A percentile compares a stretch with the other conserved stretches of the same genome.
These are phyloP conservation scores for Diplodia mutila DNA, from an alignment of 2,329 filamentous ascomycete genomes.

Conservation along the genomic window DNA sequence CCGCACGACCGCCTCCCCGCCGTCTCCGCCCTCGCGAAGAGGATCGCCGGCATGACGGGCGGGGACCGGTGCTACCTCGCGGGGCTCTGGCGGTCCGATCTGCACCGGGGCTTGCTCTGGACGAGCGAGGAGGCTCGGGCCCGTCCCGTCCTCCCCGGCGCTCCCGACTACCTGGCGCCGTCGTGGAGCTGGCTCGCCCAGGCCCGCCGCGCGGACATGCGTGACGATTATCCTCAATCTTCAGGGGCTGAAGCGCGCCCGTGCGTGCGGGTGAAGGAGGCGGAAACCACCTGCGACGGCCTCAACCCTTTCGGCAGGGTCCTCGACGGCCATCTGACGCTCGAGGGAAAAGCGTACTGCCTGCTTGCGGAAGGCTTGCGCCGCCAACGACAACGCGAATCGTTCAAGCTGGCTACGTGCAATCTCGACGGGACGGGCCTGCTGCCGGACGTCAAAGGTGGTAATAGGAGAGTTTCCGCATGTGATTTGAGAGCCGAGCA, in stretches of 20 bases:
- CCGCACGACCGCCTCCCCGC: background rate
- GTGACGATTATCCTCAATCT: background rate
- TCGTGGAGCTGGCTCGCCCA: slow-evolving; percentile 14
- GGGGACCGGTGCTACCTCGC: background rate
- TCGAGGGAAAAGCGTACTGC: background rate
- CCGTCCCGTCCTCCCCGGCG: background rate
- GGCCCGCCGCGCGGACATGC: background rate
- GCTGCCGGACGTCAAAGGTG: no score
- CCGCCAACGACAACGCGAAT: background rate
- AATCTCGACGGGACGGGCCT: background rate
- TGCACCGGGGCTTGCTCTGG: background rate
- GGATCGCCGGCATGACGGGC: background rate
- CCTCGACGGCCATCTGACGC: background rate
- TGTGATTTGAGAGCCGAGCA: background rate
- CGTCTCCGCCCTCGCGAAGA: background rate
- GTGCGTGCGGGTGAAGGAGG: background rate
- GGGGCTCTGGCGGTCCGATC: background rate
- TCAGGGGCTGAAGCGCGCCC: background rate
- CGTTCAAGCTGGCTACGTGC: background rate
- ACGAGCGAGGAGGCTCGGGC: background rate
- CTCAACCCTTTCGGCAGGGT: background rate
- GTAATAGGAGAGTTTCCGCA: background rate
- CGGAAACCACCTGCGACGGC: background rate
- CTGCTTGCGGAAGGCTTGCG: background rate
- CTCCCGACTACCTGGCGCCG: background rate